Percentiles rank a stretch among this genome's conserved stretches.
Evolutionary conservation across 129 eudicot species (phyloP).

Genomic region (Calendula officinalis): DNA sequence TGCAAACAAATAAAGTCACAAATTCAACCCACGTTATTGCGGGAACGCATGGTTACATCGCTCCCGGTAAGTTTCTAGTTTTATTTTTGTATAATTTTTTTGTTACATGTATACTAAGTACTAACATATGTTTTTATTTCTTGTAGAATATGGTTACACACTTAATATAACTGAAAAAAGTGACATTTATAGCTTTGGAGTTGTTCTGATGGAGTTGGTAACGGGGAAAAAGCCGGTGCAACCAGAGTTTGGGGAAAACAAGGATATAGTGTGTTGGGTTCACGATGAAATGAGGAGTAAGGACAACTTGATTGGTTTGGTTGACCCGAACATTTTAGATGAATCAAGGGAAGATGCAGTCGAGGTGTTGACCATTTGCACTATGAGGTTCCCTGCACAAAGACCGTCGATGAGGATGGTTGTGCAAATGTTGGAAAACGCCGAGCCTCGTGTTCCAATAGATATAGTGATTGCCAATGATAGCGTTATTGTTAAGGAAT

Average conservation of each 20-base stretch:
- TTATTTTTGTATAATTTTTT: neutral
- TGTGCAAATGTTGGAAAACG: slow-evolving; percentile 64
- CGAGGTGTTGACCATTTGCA: slow-evolving; percentile 50
- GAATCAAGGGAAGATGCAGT: slow-evolving; percentile 33
- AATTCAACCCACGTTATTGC: slow-evolving; percentile 44
- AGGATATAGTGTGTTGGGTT: slow-evolving; percentile 56
- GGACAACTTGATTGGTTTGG: slow-evolving; percentile 23
- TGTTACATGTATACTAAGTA: neutral
- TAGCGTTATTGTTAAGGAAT: neutral
- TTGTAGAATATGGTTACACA: slow-evolving; percentile 60
- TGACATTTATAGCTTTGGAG: slow-evolving; percentile 68
- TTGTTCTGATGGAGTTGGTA: slow-evolving; percentile 59
- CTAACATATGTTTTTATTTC: neutral
- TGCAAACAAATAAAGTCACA: slow-evolving; percentile 34
- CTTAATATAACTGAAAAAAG: slow-evolving; percentile 56
- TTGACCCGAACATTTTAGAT: slow-evolving; percentile 42
- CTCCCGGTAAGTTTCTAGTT: slow-evolving; percentile 49
- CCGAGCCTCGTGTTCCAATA: slow-evolving; percentile 25
- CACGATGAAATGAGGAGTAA: slow-evolving; percentile 31
- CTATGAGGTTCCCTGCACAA: slow-evolving; percentile 45
- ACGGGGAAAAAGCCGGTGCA: slow-evolving; percentile 61
- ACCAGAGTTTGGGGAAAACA: slow-evolving; percentile 50
- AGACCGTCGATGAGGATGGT: slow-evolving; percentile 75
- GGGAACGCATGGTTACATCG: slow-evolving; percentile 75
- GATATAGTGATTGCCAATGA: slow-evolving; percentile 26